A percentile compares a stretch with the other conserved stretches of the same genome.
Evolutionary conservation across 306 rosid species (phyloP).

Genomic region (Castanopsis chinensis): DNA sequence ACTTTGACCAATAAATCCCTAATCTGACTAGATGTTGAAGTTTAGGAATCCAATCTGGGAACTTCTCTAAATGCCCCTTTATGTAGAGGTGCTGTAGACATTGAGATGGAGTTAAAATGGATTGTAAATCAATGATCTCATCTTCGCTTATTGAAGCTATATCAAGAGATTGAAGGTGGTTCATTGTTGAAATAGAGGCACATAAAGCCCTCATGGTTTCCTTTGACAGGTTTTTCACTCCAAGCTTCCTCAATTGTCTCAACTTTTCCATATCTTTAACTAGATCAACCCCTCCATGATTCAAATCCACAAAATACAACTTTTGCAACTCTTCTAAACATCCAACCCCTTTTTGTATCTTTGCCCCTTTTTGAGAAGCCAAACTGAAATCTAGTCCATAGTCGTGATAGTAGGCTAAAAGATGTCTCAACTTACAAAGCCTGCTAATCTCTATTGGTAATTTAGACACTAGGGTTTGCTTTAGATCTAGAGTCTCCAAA

Average conservation of each 20-base stretch:
- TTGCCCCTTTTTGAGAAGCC: background rate
- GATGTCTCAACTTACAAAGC: background rate
- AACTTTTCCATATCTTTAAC: background rate
- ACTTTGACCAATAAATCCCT: background rate
- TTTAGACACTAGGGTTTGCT: too few relatives aligned
- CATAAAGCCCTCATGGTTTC: background rate
- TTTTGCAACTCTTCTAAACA: background rate
- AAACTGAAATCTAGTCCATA: background rate
- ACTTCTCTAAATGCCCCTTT: background rate
- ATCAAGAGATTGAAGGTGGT: background rate
- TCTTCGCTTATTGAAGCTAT: background rate
- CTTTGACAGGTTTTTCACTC: background rate
- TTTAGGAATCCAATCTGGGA: constrained; percentile 8
- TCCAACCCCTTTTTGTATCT: constrained; percentile 7
- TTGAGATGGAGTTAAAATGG: background rate
- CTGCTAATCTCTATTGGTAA: too few relatives aligned
- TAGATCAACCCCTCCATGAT: background rate
- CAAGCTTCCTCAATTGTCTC: background rate
- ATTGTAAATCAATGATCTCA: constrained; percentile 10
- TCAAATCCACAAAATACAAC: background rate
- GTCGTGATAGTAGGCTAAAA: background rate
- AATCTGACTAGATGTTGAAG: background rate
- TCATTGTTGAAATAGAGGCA: background rate
- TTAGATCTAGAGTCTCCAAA: too few relatives aligned
- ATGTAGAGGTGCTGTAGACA: background rate